Conservation (phyloP, 768 basidiomycete species). For the Calocybe indica region DNA sequence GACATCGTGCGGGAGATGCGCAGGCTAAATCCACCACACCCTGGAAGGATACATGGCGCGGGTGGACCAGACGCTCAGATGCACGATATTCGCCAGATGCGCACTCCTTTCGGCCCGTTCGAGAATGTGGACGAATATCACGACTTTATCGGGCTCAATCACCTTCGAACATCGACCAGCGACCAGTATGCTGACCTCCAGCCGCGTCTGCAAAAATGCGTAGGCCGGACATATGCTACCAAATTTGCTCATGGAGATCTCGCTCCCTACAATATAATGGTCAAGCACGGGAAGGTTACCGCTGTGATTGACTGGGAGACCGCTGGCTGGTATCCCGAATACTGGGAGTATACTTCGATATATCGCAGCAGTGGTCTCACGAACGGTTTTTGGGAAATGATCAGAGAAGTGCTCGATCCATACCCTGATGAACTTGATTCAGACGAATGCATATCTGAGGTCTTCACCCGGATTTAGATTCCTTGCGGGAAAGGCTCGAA, state of each 20-base stretch:
- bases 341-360: background rate
- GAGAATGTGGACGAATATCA: background rate
- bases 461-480: too few species aligned
- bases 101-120: too few species aligned
- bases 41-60: background rate
- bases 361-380: too few species aligned
- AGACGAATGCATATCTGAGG: too few species aligned
- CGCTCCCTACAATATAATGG: background rate
- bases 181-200: constrained; percentile 1
- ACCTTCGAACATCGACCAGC: background rate
- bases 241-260: constrained; percentile 10
- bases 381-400: too few species aligned
- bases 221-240: constrained; percentile 3
- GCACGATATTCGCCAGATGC: too few species aligned
- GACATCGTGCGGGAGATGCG: constrained; percentile 10
- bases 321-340: constrained; percentile 1
- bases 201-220: constrained; percentile 2
- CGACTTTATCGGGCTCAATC: background rate
- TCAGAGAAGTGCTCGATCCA: too few species aligned
- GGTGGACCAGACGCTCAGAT: too few species aligned
- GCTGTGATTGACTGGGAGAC: constrained; percentile 2
- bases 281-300: constrained; percentile 1
- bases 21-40: constrained; percentile 6
- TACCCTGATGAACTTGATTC: too few species aligned
- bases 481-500: too few species aligned